Base-by-base conservation (phyloP, 169 alveolate genomes). In the Babesia ovata region DNA sequence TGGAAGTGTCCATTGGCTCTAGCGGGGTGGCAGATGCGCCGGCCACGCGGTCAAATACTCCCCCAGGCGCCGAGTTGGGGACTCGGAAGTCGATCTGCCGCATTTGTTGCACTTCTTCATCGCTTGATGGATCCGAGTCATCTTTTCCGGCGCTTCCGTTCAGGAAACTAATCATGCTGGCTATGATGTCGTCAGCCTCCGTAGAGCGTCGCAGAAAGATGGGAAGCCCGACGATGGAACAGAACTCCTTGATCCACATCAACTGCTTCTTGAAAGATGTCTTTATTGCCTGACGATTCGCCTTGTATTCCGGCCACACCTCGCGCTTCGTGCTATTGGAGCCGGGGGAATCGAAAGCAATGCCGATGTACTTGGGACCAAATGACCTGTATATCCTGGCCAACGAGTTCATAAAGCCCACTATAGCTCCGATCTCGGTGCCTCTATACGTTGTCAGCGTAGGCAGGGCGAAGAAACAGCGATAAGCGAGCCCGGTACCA, bases 401-500 rank as follows among this genome's bases (percentile, higher is more conserved):
- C 36, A 90, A 61, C 16, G 94, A 84, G 66, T 90, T 88, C 86
- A 86, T 85, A 63, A 90, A 90, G 60, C 94, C 94, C 65, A 84
- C 82, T 14, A 90, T 76, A 4, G 91, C 83, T 42, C 92, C 91
- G 44, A 90, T 65, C 36, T 90, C 91, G 54, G 85, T 73, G 19
- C 91, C 94, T 36, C 82, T 56, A 16, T 84, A 72, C 44, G 91
- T 90, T 49, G 79, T 90, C 54, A 90, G 75, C 33, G 63, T 60
- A 2, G 94, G 94, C 60, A 90, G 84, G 17, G 91, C 94, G 70
- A 86, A 90, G 82, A 86, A 90, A 70, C 91, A 86, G 63, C 91
- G 76, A 69, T 83, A 90, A 16, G 91, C 89, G 58, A 90, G 74
- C 16, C 92, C 91, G 0, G 92, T 86, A 24, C 91, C 94, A 71